Evolutionary conservation across 306 rosid species (phyloP), one percentile per base, ranked within the genome.

Genomic region (Cicer cuneatum): DNA sequence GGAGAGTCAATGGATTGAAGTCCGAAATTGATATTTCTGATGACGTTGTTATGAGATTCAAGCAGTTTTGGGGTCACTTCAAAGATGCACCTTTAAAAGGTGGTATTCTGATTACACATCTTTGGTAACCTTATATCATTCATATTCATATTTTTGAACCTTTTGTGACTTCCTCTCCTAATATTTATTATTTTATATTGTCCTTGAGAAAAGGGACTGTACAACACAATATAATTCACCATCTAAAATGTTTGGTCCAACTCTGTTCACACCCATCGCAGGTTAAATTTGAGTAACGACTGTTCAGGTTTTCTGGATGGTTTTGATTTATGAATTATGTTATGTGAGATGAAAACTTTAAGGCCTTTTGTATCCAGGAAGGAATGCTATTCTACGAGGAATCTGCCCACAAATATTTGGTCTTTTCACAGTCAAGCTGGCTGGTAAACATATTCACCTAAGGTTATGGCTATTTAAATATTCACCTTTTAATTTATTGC

Each of bases 401-500:
- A 82, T 93, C 63, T 93, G 98, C 87, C 97, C 98, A 48, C 98
- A 93, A 86, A 76, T 93, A 66, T 91, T 86, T 84, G 98, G 94
- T 79, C 97, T 93, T 76, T 91, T 91, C 73, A 93, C 97, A 16
- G 96, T 91, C 79, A 93, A 93, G 86, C 92, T 93, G 78, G 97
- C 98, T 69, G 98, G 98, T 93, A 80, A 74, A 59, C 60, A 39
- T 49, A 10, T 69, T 73, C 71, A 67, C 72, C 65, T 57, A 35
- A 48, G 70, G 39, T 69, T 56, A n/a, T 73, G 56, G 42, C 46
- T 66, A 70, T 51, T 54, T 57, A 40, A 7, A 8, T 11, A 7
- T 67, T 73, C 69, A 69, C 42, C 51, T 43, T 68, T 45, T 79
- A 64, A 64, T 51, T 49, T 40, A 33, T 72, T 67, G 66, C 57